phyloP scores from a whole-genome alignment of 2,329 filamentous ascomycete species.

The Thelonectria blattea region DNA sequence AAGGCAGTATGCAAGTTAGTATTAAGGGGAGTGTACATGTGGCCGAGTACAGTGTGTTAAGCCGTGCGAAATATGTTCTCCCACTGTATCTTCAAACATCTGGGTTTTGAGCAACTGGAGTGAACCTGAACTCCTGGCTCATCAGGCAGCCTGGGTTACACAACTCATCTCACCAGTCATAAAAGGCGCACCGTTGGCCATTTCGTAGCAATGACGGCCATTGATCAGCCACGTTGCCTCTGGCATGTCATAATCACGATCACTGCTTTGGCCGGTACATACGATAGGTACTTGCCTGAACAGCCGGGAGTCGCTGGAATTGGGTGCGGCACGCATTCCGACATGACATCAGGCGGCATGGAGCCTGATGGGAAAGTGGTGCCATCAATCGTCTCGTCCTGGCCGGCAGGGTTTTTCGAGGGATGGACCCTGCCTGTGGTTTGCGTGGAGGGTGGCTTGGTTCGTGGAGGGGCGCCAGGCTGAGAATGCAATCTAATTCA shows the following conservation, averaged over 20 bases:
- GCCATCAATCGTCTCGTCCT: conserved; percentile 5
- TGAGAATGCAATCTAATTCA: not conserved
- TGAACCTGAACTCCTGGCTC: too few species aligned
- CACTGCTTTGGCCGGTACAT: too few species aligned
- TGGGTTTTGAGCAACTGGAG: too few species aligned
- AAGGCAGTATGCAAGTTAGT: too few species aligned
- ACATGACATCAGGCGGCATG: conserved; percentile 15
- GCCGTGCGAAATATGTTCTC: too few species aligned
- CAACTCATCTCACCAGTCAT: too few species aligned
- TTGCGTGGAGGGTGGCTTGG: not conserved
- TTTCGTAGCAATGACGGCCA: not conserved
- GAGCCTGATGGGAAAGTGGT: not conserved
- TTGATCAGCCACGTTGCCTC: not conserved
- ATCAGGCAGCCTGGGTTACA: too few species aligned
- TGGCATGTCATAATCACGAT: not conserved
- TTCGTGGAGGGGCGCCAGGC: not conserved
- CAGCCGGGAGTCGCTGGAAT: too few species aligned
- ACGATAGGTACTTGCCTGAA: not conserved
- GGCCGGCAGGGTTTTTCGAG: not conserved
- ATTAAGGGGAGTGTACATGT: too few species aligned
- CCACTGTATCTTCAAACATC: too few species aligned
- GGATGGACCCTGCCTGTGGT: not conserved
- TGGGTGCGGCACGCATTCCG: not conserved
- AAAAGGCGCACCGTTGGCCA: too few species aligned
- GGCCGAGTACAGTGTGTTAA: too few species aligned